These are phyloP conservation scores for Helianthus annuus DNA, from an alignment of 129 eudicot species.

Conservation along the genomic window DNA sequence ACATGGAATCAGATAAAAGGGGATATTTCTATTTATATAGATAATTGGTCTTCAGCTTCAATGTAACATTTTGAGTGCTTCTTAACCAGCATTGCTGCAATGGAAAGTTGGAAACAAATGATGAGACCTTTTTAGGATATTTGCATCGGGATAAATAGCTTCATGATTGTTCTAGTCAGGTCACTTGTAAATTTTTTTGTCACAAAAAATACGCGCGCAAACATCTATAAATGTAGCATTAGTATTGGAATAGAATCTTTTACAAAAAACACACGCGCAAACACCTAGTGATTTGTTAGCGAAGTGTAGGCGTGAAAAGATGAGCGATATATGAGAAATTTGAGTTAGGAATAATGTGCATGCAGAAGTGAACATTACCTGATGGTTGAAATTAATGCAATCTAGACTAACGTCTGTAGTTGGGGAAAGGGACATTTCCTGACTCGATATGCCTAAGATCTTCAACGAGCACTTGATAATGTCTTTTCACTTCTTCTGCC, in stretches of 20 bases:
- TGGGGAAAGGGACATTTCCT: constrained; percentile 68
- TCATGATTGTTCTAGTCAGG: too few relatives aligned
- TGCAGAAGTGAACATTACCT: constrained; percentile 21
- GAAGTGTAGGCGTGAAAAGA: neutral
- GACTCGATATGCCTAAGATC: constrained; percentile 72
- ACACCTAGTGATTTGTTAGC: neutral
- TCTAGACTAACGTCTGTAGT: constrained; percentile 39
- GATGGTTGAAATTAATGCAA: constrained; percentile 13
- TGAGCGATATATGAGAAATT: neutral
- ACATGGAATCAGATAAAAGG: neutral
- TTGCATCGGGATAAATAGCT: too few relatives aligned
- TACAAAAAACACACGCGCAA: neutral
- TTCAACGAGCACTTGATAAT: constrained; percentile 64
- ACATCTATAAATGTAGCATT: neutral
- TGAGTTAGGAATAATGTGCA: neutral
- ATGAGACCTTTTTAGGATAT: neutral
- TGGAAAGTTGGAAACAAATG: constrained; percentile 7
- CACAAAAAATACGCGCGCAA: too few relatives aligned
- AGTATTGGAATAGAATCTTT: neutral
- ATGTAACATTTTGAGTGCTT: constrained; percentile 15
- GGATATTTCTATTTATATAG: neutral
- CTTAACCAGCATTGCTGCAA: neutral
- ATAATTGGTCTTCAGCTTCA: constrained; percentile 22
- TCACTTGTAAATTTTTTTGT: too few relatives aligned
- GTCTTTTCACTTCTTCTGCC: constrained; percentile 76